These are phyloP conservation scores for Fusarium sp. DNA, from an alignment of 2,329 filamentous ascomycete species.

Conservation along the genomic window DNA sequence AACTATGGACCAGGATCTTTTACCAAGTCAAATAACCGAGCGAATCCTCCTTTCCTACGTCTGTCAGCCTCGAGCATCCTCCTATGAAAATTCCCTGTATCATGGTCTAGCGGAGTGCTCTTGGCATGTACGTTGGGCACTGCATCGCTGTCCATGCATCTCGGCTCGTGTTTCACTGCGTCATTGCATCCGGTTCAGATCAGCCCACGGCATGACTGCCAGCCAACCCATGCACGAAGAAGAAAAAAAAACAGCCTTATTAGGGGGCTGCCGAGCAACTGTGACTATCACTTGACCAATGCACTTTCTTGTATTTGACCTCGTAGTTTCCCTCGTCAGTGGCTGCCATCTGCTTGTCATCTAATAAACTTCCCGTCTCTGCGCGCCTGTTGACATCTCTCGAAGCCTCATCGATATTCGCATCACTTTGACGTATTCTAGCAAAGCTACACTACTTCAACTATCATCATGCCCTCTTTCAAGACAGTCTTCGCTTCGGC, in stretches of 20 bases:
- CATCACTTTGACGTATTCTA: neutral
- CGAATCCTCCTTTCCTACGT: neutral
- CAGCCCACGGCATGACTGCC: neutral
- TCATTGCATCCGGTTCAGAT: constrained; percentile 4
- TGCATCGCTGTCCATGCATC: neutral
- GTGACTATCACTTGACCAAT: constrained; percentile 12
- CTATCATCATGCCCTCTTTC: constrained; percentile 45
- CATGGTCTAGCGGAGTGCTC: constrained; percentile 4
- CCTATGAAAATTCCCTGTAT: constrained; percentile 7
- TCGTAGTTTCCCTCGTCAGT: neutral
- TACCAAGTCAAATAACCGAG: constrained; percentile 9
- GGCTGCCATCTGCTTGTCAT: neutral
- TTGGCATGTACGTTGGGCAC: constrained; percentile 20
- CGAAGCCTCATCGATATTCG: neutral
- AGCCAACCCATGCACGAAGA: constrained; percentile 13
- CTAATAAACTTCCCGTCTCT: neutral
- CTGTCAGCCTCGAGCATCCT: constrained; percentile 9
- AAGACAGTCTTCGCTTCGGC: constrained; percentile 41
- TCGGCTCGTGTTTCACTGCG: constrained; percentile 11
- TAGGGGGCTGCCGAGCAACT: constrained; percentile 34
- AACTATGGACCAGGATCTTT: constrained; percentile 2
- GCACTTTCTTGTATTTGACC: constrained; percentile 13
- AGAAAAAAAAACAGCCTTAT: constrained; percentile 20
- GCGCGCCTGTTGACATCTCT: neutral
- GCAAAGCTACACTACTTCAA: neutral